Percentiles rank a stretch among this genome's conserved stretches.
Conservation (phyloP, 2,329 filamentous ascomycete genomes). For the Trichoderma citrinoviride region DNA sequence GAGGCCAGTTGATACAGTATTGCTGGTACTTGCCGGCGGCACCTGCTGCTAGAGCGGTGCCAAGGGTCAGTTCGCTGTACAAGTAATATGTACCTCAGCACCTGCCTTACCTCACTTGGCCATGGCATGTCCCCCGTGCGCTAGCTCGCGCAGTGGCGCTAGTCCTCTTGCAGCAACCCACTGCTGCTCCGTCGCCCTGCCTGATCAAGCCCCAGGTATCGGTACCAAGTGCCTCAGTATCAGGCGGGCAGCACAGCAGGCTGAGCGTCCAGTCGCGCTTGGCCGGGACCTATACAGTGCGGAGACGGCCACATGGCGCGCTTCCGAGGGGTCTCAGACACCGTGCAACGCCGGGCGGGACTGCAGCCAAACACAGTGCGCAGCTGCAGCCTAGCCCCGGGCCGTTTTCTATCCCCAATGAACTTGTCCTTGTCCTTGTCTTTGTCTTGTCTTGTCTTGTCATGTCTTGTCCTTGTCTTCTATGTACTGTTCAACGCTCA, state of each 20-base stretch:
- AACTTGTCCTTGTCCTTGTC: too few relatives aligned
- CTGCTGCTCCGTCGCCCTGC: neutral
- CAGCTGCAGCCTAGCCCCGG: neutral
- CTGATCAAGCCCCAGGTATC: neutral
- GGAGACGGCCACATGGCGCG: slow-evolving; percentile 14
- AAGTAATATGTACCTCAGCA: too few relatives aligned
- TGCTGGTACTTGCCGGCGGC: neutral
- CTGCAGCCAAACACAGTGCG: slow-evolving; percentile 16
- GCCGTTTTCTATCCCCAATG: too few relatives aligned
- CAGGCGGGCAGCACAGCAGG: neutral
- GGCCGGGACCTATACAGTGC: neutral
- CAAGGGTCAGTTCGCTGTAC: neutral
- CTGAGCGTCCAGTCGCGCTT: too few relatives aligned
- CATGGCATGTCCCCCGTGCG: neutral
- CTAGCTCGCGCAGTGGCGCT: neutral
- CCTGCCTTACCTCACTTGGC: too few relatives aligned
- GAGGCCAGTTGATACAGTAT: too few relatives aligned
- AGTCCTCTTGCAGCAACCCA: neutral
- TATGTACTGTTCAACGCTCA: neutral
- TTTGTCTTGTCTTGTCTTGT: too few relatives aligned
- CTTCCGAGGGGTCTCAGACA: slow-evolving; percentile 18
- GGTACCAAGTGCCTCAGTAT: neutral
- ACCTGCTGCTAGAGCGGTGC: neutral
- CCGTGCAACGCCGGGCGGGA: neutral
- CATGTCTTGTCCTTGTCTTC: too few relatives aligned